Conservation (phyloP, 441 rosid genomes). For the Manihot esculenta region DNA sequence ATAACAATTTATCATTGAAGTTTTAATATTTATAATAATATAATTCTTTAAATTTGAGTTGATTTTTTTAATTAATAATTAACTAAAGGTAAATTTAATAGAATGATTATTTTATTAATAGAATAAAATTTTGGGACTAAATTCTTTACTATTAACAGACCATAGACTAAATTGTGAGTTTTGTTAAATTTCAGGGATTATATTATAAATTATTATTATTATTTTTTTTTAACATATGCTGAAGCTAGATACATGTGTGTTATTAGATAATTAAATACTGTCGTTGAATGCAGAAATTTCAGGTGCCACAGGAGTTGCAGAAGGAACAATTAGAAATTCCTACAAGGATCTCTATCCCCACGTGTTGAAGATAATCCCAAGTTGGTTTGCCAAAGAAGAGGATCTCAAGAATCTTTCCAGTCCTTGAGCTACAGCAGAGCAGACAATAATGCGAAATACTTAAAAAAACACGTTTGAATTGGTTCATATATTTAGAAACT, state of each 20-base stretch:
- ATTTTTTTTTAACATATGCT: no score
- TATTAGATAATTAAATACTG: constrained; percentile 11
- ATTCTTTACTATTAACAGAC: no score
- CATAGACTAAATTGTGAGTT: no score
- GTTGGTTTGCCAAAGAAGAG: constrained; percentile 92
- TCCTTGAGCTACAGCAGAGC: constrained; percentile 45
- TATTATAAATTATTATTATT: no score
- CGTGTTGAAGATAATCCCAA: constrained; percentile 75
- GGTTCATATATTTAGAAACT: constrained; percentile 2
- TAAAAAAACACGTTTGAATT: background rate
- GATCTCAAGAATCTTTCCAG: constrained; percentile 78
- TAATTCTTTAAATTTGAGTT: no score
- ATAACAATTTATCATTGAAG: no score
- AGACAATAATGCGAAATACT: constrained; percentile 12
- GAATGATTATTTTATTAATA: no score
- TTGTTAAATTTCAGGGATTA: no score
- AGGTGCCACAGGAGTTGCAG: constrained; percentile 95
- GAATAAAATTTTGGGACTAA: no score
- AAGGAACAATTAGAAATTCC: constrained; percentile 91
- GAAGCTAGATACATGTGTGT: background rate
- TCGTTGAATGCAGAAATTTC: constrained; percentile 74
- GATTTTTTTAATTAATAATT: no score
- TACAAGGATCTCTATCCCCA: constrained; percentile 96
- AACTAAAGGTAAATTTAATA: no score
- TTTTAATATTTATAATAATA: no score